Conservation (phyloP, 2,329 filamentous ascomycete genomes). For the Botrytis pseudocinerea region DNA sequence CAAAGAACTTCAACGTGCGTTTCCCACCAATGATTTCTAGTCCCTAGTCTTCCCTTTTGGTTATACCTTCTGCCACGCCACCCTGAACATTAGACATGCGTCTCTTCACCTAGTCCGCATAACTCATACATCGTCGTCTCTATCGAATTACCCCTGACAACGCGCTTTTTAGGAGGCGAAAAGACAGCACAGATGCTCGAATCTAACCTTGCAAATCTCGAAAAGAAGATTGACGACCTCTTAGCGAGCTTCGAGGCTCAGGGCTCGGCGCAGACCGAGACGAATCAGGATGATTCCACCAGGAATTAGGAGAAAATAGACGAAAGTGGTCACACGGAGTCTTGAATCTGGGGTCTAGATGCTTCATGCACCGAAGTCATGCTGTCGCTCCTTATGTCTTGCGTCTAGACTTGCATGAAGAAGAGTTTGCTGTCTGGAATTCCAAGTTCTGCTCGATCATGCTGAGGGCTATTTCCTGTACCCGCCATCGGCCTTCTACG, state of each 20-base stretch:
- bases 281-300: background rate
- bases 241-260: constrained; percentile 50
- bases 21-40: background rate
- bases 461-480: background rate
- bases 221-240: constrained; percentile 56
- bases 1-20: constrained; percentile 24
- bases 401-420: background rate
- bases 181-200: constrained; percentile 55
- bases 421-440: background rate
- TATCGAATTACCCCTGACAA: constrained; percentile 2
- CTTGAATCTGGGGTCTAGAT: constrained; percentile 5
- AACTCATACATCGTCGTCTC: background rate
- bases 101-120: background rate
- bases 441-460: background rate
- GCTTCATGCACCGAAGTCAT: background rate
- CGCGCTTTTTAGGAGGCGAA: constrained; percentile 46
- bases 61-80: background rate
- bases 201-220: constrained; percentile 52
- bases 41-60: background rate
- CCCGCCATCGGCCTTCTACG: background rate
- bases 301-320: background rate
- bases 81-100: background rate
- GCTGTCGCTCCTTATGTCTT: background rate
- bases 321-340: background rate
- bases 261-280: constrained; percentile 11